Conservation (phyloP, 495 filamentous ascomycete species). For the Endocarpon pusillum region DNA sequence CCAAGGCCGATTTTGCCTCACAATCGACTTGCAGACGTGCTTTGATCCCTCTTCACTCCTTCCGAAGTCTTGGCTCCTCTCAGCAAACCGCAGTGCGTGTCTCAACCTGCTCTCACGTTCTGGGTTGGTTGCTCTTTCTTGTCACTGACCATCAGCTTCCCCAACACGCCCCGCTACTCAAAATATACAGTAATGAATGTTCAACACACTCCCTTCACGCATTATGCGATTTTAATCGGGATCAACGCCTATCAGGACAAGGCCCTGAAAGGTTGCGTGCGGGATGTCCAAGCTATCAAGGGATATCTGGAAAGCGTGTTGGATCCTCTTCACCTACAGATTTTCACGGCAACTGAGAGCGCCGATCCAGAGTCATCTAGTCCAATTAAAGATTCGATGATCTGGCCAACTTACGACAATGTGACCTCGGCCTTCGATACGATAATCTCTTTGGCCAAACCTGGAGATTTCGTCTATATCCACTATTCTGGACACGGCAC, state of each 20-base stretch:
- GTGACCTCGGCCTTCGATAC: slow-evolving; percentile 5
- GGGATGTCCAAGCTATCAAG: slow-evolving; percentile 5
- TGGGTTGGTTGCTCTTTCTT: too few relatives aligned
- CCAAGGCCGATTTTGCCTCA: too few relatives aligned
- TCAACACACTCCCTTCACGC: too few relatives aligned
- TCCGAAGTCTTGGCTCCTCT: too few relatives aligned
- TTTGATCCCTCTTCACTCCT: too few relatives aligned
- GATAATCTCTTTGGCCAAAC: slow-evolving; percentile 6
- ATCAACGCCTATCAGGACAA: slow-evolving; percentile 5
- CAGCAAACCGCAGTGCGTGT: too few relatives aligned
- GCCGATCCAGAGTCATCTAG: slow-evolving; percentile 2
- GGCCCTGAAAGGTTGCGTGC: slow-evolving; percentile 5
- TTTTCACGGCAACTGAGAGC: slow-evolving; percentile 4
- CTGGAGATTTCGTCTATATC: slow-evolving; percentile 16
- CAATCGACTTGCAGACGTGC: too few relatives aligned
- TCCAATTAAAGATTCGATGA: slow-evolving; percentile 1
- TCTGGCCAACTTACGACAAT: slow-evolving; percentile 10
- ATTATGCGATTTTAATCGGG: slow-evolving; percentile 4
- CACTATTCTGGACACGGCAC: slow-evolving; percentile 18
- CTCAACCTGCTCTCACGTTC: too few relatives aligned
- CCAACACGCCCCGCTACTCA: too few relatives aligned
- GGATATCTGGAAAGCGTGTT: slow-evolving; percentile 3
- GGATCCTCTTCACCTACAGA: slow-evolving; percentile 4
- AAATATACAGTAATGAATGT: too few relatives aligned
- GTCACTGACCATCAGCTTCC: too few relatives aligned